Conservation (phyloP, 495 filamentous ascomycete species). For the Penicillium manginii region DNA sequence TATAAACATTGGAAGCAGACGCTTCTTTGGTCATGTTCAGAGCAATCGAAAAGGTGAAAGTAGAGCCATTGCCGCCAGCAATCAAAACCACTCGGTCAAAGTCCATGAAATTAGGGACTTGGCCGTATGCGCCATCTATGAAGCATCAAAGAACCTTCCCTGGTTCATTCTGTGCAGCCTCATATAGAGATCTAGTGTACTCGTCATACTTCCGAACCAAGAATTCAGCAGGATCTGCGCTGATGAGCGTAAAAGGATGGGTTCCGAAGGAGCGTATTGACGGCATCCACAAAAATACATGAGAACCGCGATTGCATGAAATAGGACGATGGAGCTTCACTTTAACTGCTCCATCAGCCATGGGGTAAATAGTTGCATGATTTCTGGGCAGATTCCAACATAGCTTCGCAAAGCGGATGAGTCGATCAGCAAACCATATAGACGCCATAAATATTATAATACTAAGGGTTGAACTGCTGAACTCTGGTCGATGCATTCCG, state of each 20-base stretch:
- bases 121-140: conserved; percentile 62
- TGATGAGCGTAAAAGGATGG: conserved; percentile 66
- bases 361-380: conserved; percentile 54
- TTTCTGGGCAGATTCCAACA: conserved; percentile 55
- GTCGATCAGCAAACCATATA: conserved; percentile 56
- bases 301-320: conserved; percentile 56
- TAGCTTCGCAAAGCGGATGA: conserved; percentile 50
- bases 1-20: conserved; percentile 2
- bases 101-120: conserved; percentile 56
- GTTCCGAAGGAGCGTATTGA: conserved; percentile 58
- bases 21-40: conserved; percentile 13
- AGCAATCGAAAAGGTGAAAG: conserved; percentile 46
- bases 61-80: conserved; percentile 61
- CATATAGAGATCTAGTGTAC: conserved; percentile 58
- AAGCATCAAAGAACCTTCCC: conserved; percentile 52
- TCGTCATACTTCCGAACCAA: conserved; percentile 59
- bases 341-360: conserved; percentile 59
- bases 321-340: conserved; percentile 53
- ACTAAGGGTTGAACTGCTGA: conserved; percentile 39
- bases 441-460: conserved; percentile 48
- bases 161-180: conserved; percentile 52
- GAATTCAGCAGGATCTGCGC: conserved; percentile 52
- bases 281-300: conserved; percentile 65
- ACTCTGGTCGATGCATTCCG: conserved; percentile 56
- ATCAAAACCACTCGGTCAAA: conserved; percentile 62